Evolutionary conservation across 345 rosid species (phyloP), one percentile per base, ranked within the genome.

Genomic region (Noccaea bulbosa): DNA sequence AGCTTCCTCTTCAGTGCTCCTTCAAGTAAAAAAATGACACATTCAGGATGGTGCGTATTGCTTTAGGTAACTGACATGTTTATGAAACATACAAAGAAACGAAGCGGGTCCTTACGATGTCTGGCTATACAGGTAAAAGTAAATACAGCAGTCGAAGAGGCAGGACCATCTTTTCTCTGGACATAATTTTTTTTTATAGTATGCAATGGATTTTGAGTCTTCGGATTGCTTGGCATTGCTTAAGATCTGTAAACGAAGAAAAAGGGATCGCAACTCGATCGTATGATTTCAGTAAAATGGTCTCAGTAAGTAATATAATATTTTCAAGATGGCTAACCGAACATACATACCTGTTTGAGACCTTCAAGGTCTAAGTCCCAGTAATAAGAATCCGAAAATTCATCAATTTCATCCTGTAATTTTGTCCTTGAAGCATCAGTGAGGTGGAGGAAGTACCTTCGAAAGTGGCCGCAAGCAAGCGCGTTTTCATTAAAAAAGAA

Each of bases 391-490:
- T 94, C 97, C 11, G 90, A 85, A 81, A 77, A 94, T 76, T 89
- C 88, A 74, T 94, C 99, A 49, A 94, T 81, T 63, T 94, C 97
- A 82, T 86, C 90, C 65, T 84, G 86, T 76, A 91, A 79, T 67
- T 84, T 91, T 72, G 63, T 81, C 83, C 81, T 91, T 48, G 97
- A 84, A 64, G 81, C 58, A 49, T 84, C 94, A 49, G 97, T 83
- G 61, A 91, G 87, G 53, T 85, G 83, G 73, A 93, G 90, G 83
- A 89, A 91, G 81, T 87, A 83, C 94, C 98, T 93, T 72, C 51
- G 61, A 57, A 35, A 65, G 43, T 71, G 72, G 72, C 62, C 33
- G 12, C 30, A 62, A 43, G 12, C 30, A 62, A 43, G 12, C 30
- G 52, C 33, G 8, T 50, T 43, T 8, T 48, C 5, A 30, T 40